Conservation (phyloP, 805 yeast genomes). For the Saturnispora besseyi region DNA sequence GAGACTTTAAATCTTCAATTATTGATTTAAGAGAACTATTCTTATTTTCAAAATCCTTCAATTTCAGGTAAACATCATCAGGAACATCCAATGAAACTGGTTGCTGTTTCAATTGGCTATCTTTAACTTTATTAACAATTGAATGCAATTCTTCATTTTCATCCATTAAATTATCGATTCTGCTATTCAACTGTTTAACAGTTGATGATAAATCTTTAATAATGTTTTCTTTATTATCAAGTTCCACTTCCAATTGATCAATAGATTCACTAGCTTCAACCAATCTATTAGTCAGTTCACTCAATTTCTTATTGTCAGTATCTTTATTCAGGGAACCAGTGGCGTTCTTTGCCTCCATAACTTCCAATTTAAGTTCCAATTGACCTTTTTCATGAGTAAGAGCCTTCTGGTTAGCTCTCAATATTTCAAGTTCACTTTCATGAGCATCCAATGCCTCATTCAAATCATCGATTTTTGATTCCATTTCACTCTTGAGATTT, state of each 20-base stretch:
- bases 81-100: neutral
- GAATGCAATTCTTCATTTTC: conserved; percentile 10
- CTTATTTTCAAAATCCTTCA: conserved; percentile 3
- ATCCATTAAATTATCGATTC: conserved; percentile 5
- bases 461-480: conserved; percentile 14
- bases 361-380: conserved; percentile 1
- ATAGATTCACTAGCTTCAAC: conserved; percentile 13
- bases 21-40: conserved; percentile 14
- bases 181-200: conserved; percentile 9
- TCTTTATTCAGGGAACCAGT: neutral
- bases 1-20: conserved; percentile 2
- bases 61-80: conserved; percentile 1
- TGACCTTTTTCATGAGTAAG: conserved; percentile 1
- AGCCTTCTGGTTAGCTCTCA: conserved; percentile 5
- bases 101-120: neutral
- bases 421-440: conserved; percentile 7
- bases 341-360: conserved; percentile 4
- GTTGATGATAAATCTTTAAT: neutral
- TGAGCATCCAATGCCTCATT: conserved; percentile 7
- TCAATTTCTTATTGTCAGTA: conserved; percentile 1
- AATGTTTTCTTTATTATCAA: conserved; percentile 8
- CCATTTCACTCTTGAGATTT: conserved; percentile 19
- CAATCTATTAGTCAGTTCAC: conserved; percentile 9
- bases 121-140: neutral
- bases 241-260: conserved; percentile 11